phyloP scores from a whole-genome alignment of 345 rosid genomes.

The Corymbia maculata region DNA sequence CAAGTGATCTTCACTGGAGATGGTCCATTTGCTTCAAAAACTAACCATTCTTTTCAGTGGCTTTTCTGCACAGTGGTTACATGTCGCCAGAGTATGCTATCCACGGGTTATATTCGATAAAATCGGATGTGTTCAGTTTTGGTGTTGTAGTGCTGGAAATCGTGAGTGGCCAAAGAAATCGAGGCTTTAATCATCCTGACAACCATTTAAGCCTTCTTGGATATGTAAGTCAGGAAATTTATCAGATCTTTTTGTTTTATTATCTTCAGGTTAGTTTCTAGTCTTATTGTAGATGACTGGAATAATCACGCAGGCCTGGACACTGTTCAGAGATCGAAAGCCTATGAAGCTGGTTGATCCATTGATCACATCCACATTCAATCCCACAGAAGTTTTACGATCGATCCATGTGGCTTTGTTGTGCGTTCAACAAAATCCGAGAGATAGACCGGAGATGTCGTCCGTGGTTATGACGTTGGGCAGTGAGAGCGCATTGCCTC shows the following conservation, averaged over 20 bases:
- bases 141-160: conserved; percentile 24
- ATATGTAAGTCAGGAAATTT: neutral
- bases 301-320: neutral
- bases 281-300: neutral
- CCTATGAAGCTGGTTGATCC: neutral
- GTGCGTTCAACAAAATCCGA: conserved; percentile 1
- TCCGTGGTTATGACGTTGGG: neutral
- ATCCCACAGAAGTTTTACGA: neutral
- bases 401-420: conserved; percentile 3
- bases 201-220: neutral
- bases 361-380: neutral
- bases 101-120: conserved; percentile 10
- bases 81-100: conserved; percentile 21
- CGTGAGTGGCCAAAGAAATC: conserved; percentile 12
- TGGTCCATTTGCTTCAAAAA: neutral
- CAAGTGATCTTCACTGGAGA: neutral
- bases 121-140: conserved; percentile 19
- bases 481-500: neutral
- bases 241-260: neutral
- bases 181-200: conserved; percentile 4
- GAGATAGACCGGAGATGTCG: neutral
- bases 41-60: neutral
- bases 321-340: neutral
- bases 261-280: neutral
- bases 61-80: conserved; percentile 13